Percentiles rank a stretch among this genome's conserved stretches.
Conservation (phyloP, 139 green algal species). For the Microglena sp. region DNA sequence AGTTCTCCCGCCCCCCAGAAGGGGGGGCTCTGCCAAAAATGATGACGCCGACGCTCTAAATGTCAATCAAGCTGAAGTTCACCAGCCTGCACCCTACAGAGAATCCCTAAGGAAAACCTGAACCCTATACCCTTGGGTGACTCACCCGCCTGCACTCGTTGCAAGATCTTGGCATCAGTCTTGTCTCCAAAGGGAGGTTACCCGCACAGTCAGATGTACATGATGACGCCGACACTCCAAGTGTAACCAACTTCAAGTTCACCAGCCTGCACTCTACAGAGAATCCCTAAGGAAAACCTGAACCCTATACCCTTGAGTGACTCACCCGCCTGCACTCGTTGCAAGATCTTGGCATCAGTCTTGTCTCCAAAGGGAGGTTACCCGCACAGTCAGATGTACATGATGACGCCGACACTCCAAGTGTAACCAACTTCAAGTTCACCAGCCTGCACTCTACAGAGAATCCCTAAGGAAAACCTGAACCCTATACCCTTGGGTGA, state of each 20-base stretch:
- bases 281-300: too few species aligned
- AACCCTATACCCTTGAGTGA: too few species aligned
- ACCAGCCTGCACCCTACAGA: too few species aligned
- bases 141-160: slow-evolving; percentile 42
- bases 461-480: too few species aligned
- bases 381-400: slow-evolving; percentile 18
- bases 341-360: slow-evolving; percentile 63
- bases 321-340: slow-evolving; percentile 42
- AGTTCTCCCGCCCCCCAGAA: too few species aligned
- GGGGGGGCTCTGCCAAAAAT: too few species aligned
- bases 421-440: too few species aligned
- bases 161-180: slow-evolving; percentile 63
- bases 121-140: background rate
- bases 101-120: background rate
- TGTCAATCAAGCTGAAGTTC: too few species aligned
- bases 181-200: slow-evolving; percentile 55
- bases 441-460: too few species aligned
- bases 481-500: too few species aligned
- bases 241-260: too few species aligned
- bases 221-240: slow-evolving; percentile 14
- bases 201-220: slow-evolving; percentile 18
- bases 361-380: slow-evolving; percentile 55
- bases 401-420: slow-evolving; percentile 14
- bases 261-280: too few species aligned
- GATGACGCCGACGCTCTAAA: slow-evolving; percentile 15